Percentiles rank a stretch among this genome's conserved stretches.
Evolutionary conservation across 2,329 filamentous ascomycete species (phyloP).

Genomic region (Amylocarpus encephaloides): DNA sequence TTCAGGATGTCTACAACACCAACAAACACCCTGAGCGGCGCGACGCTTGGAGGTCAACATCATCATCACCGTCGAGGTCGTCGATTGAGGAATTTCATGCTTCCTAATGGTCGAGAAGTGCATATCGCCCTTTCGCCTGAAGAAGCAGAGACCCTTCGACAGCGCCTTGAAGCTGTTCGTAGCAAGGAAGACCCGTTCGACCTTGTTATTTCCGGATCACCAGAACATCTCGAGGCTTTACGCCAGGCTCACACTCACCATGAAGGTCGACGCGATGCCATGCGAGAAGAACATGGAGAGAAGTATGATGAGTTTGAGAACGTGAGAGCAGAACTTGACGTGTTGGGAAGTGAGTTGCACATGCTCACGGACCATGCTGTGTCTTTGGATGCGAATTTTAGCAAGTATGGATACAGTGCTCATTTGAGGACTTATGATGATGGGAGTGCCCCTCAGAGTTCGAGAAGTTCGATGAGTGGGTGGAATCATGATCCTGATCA

Average conservation of each 20-base stretch:
- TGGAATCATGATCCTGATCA: constrained; percentile 25
- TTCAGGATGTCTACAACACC: constrained; percentile 19
- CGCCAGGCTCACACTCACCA: constrained; percentile 47
- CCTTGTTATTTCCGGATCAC: constrained; percentile 51
- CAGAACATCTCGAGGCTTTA: constrained; percentile 42
- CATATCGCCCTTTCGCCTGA: constrained; percentile 51
- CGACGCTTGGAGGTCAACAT: constrained; percentile 1
- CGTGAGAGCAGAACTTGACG: constrained; percentile 46
- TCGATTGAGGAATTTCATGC: constrained; percentile 45
- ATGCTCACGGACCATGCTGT: constrained; percentile 47
- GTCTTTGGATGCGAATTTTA: constrained; percentile 54
- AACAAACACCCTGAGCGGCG: constrained; percentile 7
- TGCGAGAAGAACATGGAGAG: constrained; percentile 44
- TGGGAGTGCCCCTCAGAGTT: constrained; percentile 13
- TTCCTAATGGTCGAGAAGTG: constrained; percentile 49
- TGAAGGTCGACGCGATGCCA: constrained; percentile 38
- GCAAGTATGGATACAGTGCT: constrained; percentile 56
- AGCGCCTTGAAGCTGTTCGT: constrained; percentile 35
- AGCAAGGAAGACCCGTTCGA: constrained; percentile 39
- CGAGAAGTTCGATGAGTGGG: constrained; percentile 20
- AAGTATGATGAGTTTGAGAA: constrained; percentile 51
- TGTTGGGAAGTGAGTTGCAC: constrained; percentile 47
- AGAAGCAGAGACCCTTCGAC: constrained; percentile 43
- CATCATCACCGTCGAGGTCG: constrained; percentile 31
- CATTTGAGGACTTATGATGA: constrained; percentile 45